phyloP scores from a whole-genome alignment of 768 basidiomycete genomes.

The Coprinopsis marcescibilis region DNA sequence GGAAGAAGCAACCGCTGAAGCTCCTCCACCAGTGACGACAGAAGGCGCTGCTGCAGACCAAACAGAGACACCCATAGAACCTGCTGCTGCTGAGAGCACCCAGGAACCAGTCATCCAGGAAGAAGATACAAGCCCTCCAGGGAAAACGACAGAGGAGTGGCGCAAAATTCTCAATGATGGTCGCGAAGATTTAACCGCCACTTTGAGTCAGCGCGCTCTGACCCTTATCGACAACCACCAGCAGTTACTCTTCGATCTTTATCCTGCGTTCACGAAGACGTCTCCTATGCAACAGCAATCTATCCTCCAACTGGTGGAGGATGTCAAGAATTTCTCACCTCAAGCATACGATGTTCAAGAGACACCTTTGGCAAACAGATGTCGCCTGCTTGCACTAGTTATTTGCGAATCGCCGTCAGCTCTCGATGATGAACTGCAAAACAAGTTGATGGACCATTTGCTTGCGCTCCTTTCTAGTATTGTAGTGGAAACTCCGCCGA shows the following conservation, averaged over 20 bases:
- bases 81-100: conserved; percentile 15
- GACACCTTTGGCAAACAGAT: conserved; percentile 72
- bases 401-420: conserved; percentile 68
- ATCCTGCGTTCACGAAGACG: conserved; percentile 70
- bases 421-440: conserved; percentile 46
- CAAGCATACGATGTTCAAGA: conserved; percentile 65
- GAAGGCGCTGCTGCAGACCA: conserved; percentile 17
- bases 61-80: conserved; percentile 14
- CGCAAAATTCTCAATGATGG: conserved; percentile 57
- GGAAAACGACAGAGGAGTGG: conserved; percentile 57
- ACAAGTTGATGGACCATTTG: conserved; percentile 60
- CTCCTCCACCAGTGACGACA: conserved; percentile 12
- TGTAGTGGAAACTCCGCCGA: conserved; percentile 60
- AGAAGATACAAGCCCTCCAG: background rate
- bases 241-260: conserved; percentile 84
- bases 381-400: conserved; percentile 80
- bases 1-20: conserved; percentile 17
- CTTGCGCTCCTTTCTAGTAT: conserved; percentile 57
- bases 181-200: conserved; percentile 59
- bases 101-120: background rate
- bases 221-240: conserved; percentile 81
- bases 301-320: conserved; percentile 68
- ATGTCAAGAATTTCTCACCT: conserved; percentile 65
- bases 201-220: conserved; percentile 66
- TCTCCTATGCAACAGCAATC: conserved; percentile 58